These are phyloP conservation scores for Viridothelium virens DNA, from an alignment of 495 filamentous ascomycete species.

Conservation along the genomic window DNA sequence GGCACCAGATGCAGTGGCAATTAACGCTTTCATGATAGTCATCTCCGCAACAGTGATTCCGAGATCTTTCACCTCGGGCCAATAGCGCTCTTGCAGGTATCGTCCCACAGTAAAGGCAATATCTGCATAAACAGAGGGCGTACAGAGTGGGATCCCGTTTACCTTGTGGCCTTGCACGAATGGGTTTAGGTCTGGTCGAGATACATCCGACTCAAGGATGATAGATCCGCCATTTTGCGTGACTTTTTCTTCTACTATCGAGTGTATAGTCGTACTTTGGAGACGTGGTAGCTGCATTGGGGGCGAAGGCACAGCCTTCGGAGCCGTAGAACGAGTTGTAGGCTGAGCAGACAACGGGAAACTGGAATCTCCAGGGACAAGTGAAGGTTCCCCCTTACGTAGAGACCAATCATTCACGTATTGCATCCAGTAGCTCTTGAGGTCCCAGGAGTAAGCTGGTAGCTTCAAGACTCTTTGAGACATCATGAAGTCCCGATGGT, in stretches of 20 bases:
- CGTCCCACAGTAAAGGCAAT: not conserved
- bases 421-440: constrained; percentile 40
- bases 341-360: constrained; percentile 22
- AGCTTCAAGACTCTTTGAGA: constrained; percentile 13
- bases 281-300: no score
- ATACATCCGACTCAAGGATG: constrained; percentile 9
- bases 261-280: no score
- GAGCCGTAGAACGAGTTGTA: constrained; percentile 15
- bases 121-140: not conserved
- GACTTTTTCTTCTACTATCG: not conserved
- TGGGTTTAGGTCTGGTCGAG: not conserved
- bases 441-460: constrained; percentile 28
- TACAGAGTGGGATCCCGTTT: not conserved
- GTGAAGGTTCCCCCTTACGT: constrained; percentile 38
- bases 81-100: not conserved
- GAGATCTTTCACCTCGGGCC: not conserved
- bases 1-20: not conserved
- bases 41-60: not conserved
- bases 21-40: not conserved
- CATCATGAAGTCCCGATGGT: constrained; percentile 13
- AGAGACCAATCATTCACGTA: constrained; percentile 36
- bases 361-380: constrained; percentile 36
- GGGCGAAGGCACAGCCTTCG: not conserved
- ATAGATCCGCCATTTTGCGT: no score
- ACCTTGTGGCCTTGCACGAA: not conserved